Evolutionary conservation across 75 land plant genomes (phyloP).

Genomic region (Pinus albicaulis): DNA sequence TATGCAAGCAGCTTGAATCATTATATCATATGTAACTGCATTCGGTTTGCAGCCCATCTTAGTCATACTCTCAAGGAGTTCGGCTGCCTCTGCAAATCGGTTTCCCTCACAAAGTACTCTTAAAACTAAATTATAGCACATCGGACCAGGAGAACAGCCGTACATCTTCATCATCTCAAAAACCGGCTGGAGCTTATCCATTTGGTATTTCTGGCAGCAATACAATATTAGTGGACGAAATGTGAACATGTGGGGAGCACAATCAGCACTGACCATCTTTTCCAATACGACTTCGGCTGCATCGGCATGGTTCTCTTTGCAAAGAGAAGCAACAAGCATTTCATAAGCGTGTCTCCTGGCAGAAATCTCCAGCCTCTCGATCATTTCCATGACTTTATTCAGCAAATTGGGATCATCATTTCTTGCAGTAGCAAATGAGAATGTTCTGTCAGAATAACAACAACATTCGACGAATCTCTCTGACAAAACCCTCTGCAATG

Average conservation of each 20-base stretch:
- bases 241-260: not conserved
- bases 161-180: not conserved
- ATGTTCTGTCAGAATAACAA: too few species aligned
- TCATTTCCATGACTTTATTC: not conserved
- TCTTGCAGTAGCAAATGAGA: too few species aligned
- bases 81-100: not conserved
- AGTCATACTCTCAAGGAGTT: not conserved
- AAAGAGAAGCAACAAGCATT: not conserved
- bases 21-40: conserved; percentile 1
- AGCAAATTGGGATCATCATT: not conserved
- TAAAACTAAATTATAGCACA: not conserved
- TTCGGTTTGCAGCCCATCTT: not conserved
- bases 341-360: not conserved
- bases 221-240: not conserved
- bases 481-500: too few species aligned
- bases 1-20: conserved; percentile 2
- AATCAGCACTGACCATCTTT: not conserved
- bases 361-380: not conserved
- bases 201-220: not conserved
- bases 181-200: not conserved
- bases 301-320: not conserved
- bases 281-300: not conserved
- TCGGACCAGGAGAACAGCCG: not conserved
- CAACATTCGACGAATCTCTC: too few species aligned
- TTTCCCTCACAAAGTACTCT: not conserved